These are phyloP conservation scores for Sclerotinia nivalis DNA, from an alignment of 2,329 filamentous ascomycete species.

Conservation along the genomic window DNA sequence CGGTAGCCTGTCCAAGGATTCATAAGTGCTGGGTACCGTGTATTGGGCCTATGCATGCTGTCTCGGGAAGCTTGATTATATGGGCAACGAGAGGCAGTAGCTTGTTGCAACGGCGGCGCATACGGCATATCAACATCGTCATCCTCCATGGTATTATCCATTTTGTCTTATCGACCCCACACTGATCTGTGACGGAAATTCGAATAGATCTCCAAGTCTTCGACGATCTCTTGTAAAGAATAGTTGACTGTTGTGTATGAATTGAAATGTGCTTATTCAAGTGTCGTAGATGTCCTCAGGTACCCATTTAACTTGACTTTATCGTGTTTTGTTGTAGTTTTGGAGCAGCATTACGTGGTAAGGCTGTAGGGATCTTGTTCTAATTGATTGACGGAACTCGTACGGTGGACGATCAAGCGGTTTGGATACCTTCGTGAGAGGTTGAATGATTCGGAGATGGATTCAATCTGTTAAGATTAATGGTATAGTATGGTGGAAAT, in stretches of 20 bases:
- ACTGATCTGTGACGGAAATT: conserved; percentile 14
- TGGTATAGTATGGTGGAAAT: background rate
- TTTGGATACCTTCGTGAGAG: background rate
- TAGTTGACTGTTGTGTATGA: background rate
- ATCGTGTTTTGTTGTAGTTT: background rate
- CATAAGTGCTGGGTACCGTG: background rate
- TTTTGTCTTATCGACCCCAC: conserved; percentile 22
- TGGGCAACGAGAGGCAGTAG: conserved; percentile 13
- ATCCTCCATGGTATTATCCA: conserved; percentile 15
- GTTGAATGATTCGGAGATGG: background rate
- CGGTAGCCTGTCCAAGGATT: background rate
- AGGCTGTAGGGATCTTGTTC: background rate
- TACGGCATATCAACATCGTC: conserved; percentile 11
- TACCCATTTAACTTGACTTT: background rate
- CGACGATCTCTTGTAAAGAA: background rate
- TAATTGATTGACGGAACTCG: background rate
- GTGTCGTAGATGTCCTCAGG: background rate
- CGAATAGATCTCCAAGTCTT: background rate
- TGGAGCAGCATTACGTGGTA: background rate
- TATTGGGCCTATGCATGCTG: background rate
- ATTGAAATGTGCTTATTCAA: background rate
- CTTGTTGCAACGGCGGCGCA: conserved; percentile 1
- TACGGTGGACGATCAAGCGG: background rate
- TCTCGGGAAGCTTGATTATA: background rate
- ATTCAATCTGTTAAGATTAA: background rate